Evolutionary conservation across 306 rosid genomes (phyloP).

Genomic region (Malus fusca): DNA sequence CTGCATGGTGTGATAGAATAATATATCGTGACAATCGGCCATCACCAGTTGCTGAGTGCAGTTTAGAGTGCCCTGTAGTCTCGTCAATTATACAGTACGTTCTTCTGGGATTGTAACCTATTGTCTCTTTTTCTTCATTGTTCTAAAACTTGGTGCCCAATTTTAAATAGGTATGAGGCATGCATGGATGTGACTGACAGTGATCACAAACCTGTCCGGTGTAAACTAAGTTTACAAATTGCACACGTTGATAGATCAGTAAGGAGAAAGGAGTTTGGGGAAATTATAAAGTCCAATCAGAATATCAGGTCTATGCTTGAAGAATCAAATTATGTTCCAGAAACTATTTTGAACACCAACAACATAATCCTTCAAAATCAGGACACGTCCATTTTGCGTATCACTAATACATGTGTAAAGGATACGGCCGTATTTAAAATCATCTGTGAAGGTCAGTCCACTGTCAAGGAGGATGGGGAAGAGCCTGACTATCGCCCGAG

Average conservation of each 20-base stretch:
- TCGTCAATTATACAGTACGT: slow-evolving; percentile 83
- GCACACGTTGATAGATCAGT: slow-evolving; percentile 81
- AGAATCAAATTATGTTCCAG: slow-evolving; percentile 58
- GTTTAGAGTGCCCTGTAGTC: slow-evolving; percentile 79
- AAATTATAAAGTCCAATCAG: slow-evolving; percentile 51
- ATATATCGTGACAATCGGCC: slow-evolving; percentile 90
- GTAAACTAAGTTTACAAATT: slow-evolving; percentile 69
- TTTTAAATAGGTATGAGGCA: slow-evolving; percentile 76
- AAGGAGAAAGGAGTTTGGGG: slow-evolving; percentile 79
- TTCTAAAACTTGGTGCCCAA: slow-evolving; percentile 16
- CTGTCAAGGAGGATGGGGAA: slow-evolving; percentile 56
- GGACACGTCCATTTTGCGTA: slow-evolving; percentile 47
- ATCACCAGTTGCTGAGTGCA: slow-evolving; percentile 48
- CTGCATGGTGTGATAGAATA: slow-evolving; percentile 98
- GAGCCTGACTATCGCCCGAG: slow-evolving; percentile 46
- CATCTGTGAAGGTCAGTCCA: slow-evolving; percentile 59
- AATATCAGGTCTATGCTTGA: slow-evolving; percentile 60
- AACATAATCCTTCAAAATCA: slow-evolving; percentile 64
- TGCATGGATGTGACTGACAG: slow-evolving; percentile 98
- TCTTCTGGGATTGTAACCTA: slow-evolving; percentile 3
- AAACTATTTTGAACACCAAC: slow-evolving; percentile 51
- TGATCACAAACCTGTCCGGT: slow-evolving; percentile 95
- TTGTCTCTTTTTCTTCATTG: slow-evolving; percentile 1
- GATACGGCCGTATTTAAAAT: slow-evolving; percentile 65
- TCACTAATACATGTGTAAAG: slow-evolving; percentile 53